Conservation (phyloP, 371 early-diverging fungal genomes). For the Funneliformis caledonium region DNA sequence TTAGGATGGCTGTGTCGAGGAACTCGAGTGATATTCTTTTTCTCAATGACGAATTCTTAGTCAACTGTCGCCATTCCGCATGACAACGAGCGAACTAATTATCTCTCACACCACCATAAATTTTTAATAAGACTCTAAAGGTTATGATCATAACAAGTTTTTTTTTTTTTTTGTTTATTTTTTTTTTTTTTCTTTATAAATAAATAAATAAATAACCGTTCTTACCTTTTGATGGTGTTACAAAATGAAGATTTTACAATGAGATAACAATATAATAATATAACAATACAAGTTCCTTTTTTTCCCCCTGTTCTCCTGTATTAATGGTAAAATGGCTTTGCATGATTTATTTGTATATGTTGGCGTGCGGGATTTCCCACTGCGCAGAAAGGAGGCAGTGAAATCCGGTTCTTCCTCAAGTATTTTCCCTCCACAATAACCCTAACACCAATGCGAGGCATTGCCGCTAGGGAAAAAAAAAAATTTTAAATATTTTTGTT, state of each 20-base stretch:
- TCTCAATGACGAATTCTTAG: not conserved
- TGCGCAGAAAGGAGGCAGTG: not conserved
- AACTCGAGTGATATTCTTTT: no score
- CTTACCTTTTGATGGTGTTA: not conserved
- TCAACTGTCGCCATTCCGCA: not conserved
- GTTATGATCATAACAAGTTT: not conserved
- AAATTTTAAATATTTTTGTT: no score
- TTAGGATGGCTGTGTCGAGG: not conserved
- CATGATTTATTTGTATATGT: not conserved
- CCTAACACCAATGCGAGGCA: not conserved
- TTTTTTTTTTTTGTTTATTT: no score
- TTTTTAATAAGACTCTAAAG: not conserved
- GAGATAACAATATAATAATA: no score
- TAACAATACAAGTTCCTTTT: no score
- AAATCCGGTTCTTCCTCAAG: not conserved
- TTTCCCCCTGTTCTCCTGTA: not conserved
- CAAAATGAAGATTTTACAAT: not conserved
- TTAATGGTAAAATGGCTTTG: not conserved
- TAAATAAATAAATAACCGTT: no score
- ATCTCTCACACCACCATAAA: not conserved
- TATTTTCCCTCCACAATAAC: not conserved
- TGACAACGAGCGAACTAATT: not conserved
- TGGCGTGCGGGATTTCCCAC: not conserved
- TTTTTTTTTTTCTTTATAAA: no score
- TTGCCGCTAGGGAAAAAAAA: not conserved